Evolutionary conservation across 2,329 filamentous ascomycete genomes (phyloP).

Genomic region (Hypoxylon sp.): DNA sequence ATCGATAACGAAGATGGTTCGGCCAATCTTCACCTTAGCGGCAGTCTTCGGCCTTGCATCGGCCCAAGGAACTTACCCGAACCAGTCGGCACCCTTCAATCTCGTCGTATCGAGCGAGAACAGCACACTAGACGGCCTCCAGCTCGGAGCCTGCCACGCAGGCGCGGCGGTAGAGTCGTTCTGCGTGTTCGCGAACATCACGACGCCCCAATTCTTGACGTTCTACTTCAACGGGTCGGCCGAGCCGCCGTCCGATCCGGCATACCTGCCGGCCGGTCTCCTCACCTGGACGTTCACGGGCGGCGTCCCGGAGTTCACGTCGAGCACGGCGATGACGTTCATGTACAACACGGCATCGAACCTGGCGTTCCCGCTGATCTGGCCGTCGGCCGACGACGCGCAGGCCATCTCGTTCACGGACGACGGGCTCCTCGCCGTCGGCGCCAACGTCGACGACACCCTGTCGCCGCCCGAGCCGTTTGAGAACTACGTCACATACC

Average conservation of each 20-base stretch:
- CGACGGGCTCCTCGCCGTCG: slow-evolving; percentile 33
- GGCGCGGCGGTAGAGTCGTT: slow-evolving; percentile 39
- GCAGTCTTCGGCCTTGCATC: slow-evolving; percentile 26
- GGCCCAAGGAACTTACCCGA: slow-evolving; percentile 33
- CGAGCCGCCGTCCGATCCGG: slow-evolving; percentile 11
- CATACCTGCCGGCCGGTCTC: slow-evolving; percentile 25
- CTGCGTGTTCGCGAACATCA: slow-evolving; percentile 27
- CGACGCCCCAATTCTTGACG: slow-evolving; percentile 25
- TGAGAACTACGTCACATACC: slow-evolving; percentile 28
- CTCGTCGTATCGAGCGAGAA: slow-evolving; percentile 39
- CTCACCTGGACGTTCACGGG: slow-evolving; percentile 38
- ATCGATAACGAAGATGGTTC: slow-evolving; percentile 22
- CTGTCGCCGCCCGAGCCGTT: slow-evolving; percentile 34
- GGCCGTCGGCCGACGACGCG: slow-evolving; percentile 14
- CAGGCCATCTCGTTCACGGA: slow-evolving; percentile 34
- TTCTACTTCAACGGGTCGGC: slow-evolving; percentile 41
- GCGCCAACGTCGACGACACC: slow-evolving; percentile 35
- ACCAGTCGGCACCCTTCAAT: slow-evolving; percentile 41
- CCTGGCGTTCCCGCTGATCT: slow-evolving; percentile 41
- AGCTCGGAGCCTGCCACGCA: slow-evolving; percentile 38
- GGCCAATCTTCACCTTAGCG: slow-evolving; percentile 19
- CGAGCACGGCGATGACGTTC: slow-evolving; percentile 37
- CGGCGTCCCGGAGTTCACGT: slow-evolving; percentile 21
- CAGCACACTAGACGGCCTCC: slow-evolving; percentile 36
- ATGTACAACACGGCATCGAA: slow-evolving; percentile 39